Conservation (phyloP, 371 early-diverging fungal species). For the Mucor indicus region DNA sequence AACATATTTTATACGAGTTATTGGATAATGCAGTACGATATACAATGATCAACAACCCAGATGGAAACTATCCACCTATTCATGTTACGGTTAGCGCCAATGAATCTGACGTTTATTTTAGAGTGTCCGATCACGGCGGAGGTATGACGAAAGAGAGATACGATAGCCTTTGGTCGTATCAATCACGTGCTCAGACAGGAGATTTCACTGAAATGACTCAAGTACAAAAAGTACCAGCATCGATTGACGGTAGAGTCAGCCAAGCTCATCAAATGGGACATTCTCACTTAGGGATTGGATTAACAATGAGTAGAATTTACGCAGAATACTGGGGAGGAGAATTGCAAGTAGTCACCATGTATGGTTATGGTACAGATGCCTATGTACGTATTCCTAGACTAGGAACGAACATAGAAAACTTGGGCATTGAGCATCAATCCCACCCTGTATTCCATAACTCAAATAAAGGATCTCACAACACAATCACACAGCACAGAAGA, state of each 20-base stretch:
- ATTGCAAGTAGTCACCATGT: conserved; percentile 64
- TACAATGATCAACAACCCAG: conserved; percentile 35
- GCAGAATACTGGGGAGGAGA: conserved; percentile 81
- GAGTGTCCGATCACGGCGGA: conserved; percentile 91
- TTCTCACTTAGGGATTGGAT: conserved; percentile 69
- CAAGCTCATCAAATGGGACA: conserved; percentile 30
- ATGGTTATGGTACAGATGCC: conserved; percentile 81
- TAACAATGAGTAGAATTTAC: conserved; percentile 81
- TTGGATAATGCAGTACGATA: conserved; percentile 84
- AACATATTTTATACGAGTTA: conserved; percentile 92
- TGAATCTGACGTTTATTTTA: conserved; percentile 76
- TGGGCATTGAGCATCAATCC: conserved; percentile 38
- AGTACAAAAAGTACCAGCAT: conserved; percentile 33
- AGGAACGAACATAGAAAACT: conserved; percentile 60
- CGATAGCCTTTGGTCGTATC: conserved; percentile 81
- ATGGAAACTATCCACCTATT: conserved; percentile 62
- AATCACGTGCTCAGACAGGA: conserved; percentile 30
- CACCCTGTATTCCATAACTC: conserved; percentile 18
- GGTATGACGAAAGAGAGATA: conserved; percentile 71
- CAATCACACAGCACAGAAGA: not conserved
- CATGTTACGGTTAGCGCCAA: conserved; percentile 80
- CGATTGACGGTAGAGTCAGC: conserved; percentile 26
- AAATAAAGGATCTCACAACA: not conserved
- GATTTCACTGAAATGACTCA: conserved; percentile 35
- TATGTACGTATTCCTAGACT: conserved; percentile 71